phyloP scores from a whole-genome alignment of 257 asterid species.

The Nicotiana otophora region DNA sequence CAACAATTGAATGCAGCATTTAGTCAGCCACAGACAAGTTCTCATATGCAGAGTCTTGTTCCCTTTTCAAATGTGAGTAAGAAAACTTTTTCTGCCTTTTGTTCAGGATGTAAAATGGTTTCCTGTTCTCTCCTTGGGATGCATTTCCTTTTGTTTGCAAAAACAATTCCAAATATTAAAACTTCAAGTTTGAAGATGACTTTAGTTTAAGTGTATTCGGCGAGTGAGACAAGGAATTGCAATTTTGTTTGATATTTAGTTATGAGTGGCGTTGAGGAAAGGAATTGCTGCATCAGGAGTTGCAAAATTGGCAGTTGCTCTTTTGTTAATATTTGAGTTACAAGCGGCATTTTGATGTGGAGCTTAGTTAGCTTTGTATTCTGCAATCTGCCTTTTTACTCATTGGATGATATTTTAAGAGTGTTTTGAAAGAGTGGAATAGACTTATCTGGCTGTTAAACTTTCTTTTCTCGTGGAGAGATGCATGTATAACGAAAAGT shows the following conservation, averaged over 20 bases:
- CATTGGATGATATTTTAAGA: too few species aligned
- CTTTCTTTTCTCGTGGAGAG: background rate
- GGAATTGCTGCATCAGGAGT: background rate
- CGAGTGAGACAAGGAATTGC: background rate
- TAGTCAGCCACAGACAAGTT: constrained; percentile 41
- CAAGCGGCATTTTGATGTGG: background rate
- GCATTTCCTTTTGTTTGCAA: background rate
- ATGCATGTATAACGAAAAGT: background rate
- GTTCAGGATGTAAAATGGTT: background rate
- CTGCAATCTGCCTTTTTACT: background rate
- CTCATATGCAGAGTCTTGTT: constrained; percentile 58
- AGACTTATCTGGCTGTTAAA: background rate
- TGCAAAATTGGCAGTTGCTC: background rate
- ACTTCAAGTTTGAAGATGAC: constrained; percentile 4
- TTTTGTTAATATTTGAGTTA: constrained; percentile 1
- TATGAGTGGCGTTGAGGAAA: background rate
- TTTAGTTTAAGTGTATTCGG: background rate
- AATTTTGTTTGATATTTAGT: too few species aligned
- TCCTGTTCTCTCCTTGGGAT: background rate
- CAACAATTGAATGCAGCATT: constrained; percentile 47
- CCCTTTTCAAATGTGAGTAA: constrained; percentile 60
- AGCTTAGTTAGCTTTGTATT: background rate
- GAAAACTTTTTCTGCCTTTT: background rate
- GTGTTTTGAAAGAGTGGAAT: too few species aligned
- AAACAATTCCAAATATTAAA: background rate